Percentiles rank a stretch among this genome's conserved stretches.
Conservation (phyloP, 441 rosid genomes). For the Adansonia rubrostipa region DNA sequence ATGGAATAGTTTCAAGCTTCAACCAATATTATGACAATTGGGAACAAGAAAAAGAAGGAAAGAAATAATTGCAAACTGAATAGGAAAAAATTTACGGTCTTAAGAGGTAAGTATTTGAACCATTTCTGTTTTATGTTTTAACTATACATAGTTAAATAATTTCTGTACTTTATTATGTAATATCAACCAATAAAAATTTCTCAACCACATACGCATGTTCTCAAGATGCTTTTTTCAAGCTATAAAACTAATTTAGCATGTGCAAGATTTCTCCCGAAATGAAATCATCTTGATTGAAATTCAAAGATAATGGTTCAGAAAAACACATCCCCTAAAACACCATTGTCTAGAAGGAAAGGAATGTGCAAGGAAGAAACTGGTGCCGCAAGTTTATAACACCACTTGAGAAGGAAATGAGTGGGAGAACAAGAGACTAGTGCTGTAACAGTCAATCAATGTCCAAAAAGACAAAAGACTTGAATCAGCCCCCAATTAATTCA, state of each 20-base stretch:
- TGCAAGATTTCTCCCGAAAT: not conserved
- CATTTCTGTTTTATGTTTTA: not conserved
- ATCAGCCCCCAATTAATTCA: not conserved
- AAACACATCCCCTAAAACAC: not conserved
- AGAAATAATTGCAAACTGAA: not conserved
- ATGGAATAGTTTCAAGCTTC: not conserved
- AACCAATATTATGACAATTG: not conserved
- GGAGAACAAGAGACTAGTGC: not conserved
- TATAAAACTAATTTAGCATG: constrained; percentile 5
- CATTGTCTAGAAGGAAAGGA: not conserved
- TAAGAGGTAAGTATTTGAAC: not conserved
- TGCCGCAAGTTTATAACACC: not conserved
- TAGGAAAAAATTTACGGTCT: not conserved
- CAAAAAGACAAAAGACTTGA: not conserved
- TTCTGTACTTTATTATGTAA: not conserved
- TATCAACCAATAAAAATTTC: not conserved
- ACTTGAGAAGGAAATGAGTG: not conserved
- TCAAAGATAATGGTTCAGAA: not conserved
- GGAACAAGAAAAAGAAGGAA: not conserved
- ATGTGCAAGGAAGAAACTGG: not conserved
- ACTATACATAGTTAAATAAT: not conserved
- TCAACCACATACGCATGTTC: not conserved
- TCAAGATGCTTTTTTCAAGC: not conserved
- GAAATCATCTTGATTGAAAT: not conserved
- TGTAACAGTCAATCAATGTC: not conserved